Evolutionary conservation across 352 stramenopile genomes (phyloP), one percentile per base, ranked within the genome.

Genomic region (Plasmopara viticola): DNA sequence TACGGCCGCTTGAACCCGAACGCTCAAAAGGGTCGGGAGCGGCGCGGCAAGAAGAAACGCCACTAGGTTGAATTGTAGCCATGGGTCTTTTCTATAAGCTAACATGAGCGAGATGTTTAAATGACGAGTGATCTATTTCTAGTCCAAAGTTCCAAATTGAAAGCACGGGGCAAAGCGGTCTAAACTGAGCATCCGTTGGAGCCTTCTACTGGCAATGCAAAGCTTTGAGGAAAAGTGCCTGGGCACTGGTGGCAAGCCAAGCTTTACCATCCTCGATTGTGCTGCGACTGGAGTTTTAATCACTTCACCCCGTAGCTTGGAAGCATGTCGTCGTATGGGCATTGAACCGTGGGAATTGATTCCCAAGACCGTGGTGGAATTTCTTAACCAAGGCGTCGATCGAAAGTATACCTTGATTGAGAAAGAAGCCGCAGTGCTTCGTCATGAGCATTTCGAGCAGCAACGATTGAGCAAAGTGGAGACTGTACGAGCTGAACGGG

Each of bases 1-100:
- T 97, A 96, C 64, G 94, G 94, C 41, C 89, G 92, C 58, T 94
- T 94, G 71, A 98, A 98, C 76, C 95, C 95, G 4, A 98, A 99
- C 67, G 75, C 92, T 28, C 81, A 93, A 31, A 98, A 98, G 58
- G 95, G 96, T 30, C 87, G 96, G 42, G 96, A 99, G 65, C 86
- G 95, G 52, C 86, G 96, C 52, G 96, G 95, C 31, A 98, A 98
- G 80, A 98, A 99, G 67, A 56, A 49, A 56, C 74, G 69, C 59
- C 87, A 85, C 62, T 86, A 89, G 56, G 40, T 60, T 45, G 25
- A 53, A 68, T 38, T 1, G 1, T 25, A 25, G 20, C 1, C 20
- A 25, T 25, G 20, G 20, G 20, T 25, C 20, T 25, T 25, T 25
- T 3, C 20, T 25, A 25, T 3, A 3, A 25, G 20, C 20, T 25